Conservation (phyloP, 2,329 filamentous ascomycete genomes). For the Hyphodiscus sp. region DNA sequence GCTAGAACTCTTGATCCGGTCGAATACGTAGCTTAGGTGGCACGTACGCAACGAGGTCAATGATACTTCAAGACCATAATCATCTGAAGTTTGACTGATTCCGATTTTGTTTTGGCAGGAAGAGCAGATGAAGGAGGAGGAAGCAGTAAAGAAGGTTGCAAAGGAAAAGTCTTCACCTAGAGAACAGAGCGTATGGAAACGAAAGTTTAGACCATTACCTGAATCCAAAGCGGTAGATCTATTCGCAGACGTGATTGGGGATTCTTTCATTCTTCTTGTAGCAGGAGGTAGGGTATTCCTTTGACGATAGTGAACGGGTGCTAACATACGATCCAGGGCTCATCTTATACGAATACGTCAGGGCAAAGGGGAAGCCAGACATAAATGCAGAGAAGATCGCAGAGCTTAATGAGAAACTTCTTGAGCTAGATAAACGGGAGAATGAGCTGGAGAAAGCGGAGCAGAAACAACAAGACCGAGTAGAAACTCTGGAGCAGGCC, state of each 20-base stretch:
- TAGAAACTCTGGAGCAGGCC: slow-evolving; percentile 28
- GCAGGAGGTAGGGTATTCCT: slow-evolving; percentile 34
- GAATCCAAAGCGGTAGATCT: slow-evolving; percentile 60
- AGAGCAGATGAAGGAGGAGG: slow-evolving; percentile 46
- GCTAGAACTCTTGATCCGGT: neutral
- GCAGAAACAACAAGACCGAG: slow-evolving; percentile 27
- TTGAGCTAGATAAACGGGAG: slow-evolving; percentile 44
- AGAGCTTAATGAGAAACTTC: slow-evolving; percentile 47
- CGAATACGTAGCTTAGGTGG: neutral
- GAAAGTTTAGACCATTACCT: slow-evolving; percentile 56
- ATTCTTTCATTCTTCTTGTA: slow-evolving; percentile 55
- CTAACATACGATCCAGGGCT: slow-evolving; percentile 26
- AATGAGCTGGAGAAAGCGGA: slow-evolving; percentile 46
- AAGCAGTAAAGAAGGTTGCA: slow-evolving; percentile 31
- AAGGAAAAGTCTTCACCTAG: slow-evolving; percentile 25
- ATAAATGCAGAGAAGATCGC: slow-evolving; percentile 46
- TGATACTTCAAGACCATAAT: too few species aligned
- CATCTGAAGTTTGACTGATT: neutral
- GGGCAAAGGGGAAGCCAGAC: slow-evolving; percentile 54
- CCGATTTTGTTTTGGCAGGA: slow-evolving; percentile 22
- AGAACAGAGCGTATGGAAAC: slow-evolving; percentile 48
- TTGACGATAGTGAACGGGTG: too few species aligned
- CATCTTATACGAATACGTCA: slow-evolving; percentile 57
- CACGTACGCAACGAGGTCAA: too few species aligned
- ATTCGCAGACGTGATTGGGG: slow-evolving; percentile 60